Base-by-base conservation (phyloP, 805 yeast genomes). In the Zygosaccharomyces gambellarensis region DNA sequence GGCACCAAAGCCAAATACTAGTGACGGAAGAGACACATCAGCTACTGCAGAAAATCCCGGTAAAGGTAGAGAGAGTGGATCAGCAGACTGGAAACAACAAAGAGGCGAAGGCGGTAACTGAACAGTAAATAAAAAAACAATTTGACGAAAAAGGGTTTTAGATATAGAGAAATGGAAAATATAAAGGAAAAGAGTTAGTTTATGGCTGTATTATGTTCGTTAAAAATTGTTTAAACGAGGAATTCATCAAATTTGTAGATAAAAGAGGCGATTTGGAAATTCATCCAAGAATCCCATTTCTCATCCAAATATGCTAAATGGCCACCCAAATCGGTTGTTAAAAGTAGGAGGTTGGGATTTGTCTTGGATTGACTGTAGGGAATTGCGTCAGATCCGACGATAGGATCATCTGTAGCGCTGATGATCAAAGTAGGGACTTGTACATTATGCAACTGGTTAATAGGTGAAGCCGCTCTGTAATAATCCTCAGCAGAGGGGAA, bases 61-160 rank as follows among this genome's bases (percentile, higher is more conserved):
- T 11, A 38, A 47, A 2, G 75, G 75, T 23, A 63, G 97, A 49
- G 85, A 87, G 62, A 83, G 90, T 43, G 97, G 97, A 0, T 73
- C 79, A 4, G 76, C 72, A 0, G 85, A 75, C 41, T 90, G 97
- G 98, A 85, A 85, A 0, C 62, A 69, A n/a, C 52, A 73, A 0
- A 72, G 97, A 58, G 96, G 96, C 1, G 98, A 90, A 64, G 80
- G 71, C 48, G 96, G 95, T 10, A 47, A 47, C 23, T 62, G 45
- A 50, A 41, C 23, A 12, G 8, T 32, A 14, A 14, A 32, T 9
- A 34, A 8, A 10, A 21, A 5, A 34, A 19, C 14, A 14, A 17
- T 17, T 14, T 34, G 10, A 17, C 3, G 14, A 14, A 14, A 34
- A 21, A 21, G 6, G 14, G 10, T 8, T n/a, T 34, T 6, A 25